phyloP scores from a whole-genome alignment of 2,329 filamentous ascomycete species.

The Macrophomina pseudophaseolina region DNA sequence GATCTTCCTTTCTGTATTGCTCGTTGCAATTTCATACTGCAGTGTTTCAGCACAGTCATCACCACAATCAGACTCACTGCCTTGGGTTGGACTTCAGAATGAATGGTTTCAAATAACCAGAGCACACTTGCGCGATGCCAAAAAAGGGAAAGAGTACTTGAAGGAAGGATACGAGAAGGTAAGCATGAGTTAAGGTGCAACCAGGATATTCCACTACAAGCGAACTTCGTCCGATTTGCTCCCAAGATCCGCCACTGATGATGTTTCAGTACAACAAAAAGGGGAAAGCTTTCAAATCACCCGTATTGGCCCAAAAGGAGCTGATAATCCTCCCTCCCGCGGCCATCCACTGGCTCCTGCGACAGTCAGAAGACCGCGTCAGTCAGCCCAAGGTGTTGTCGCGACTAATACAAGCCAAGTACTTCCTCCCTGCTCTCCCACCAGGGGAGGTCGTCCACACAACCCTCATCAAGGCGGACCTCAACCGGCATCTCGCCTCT shows the following conservation, averaged over 20 bases:
- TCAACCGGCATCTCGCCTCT: conserved; percentile 21
- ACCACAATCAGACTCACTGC: neutral
- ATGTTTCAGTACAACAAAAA: conserved; percentile 17
- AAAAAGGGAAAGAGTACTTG: neutral
- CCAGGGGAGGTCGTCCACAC: conserved; percentile 13
- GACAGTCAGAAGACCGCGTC: conserved; percentile 17
- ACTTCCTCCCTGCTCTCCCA: conserved; percentile 2
- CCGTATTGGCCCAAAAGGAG: neutral
- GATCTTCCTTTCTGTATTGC: neutral
- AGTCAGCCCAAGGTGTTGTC: conserved; percentile 19
- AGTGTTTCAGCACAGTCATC: neutral
- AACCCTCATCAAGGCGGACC: conserved; percentile 8
- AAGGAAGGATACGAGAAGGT: conserved; percentile 24
- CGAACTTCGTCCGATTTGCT: neutral
- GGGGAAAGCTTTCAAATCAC: conserved; percentile 14
- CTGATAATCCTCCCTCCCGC: conserved; percentile 4
- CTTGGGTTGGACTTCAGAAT: conserved; percentile 21
- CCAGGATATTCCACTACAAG: neutral
- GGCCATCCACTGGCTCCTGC: conserved; percentile 19
- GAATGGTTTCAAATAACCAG: conserved; percentile 15
- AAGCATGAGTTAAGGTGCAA: neutral
- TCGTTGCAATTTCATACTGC: neutral
- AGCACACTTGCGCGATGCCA: conserved; percentile 20
- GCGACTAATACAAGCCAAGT: neutral
- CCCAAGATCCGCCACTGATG: neutral